phyloP scores from a whole-genome alignment of 1,139 yeast genomes.

The Zhuliangozyma parablackwelliae region DNA sequence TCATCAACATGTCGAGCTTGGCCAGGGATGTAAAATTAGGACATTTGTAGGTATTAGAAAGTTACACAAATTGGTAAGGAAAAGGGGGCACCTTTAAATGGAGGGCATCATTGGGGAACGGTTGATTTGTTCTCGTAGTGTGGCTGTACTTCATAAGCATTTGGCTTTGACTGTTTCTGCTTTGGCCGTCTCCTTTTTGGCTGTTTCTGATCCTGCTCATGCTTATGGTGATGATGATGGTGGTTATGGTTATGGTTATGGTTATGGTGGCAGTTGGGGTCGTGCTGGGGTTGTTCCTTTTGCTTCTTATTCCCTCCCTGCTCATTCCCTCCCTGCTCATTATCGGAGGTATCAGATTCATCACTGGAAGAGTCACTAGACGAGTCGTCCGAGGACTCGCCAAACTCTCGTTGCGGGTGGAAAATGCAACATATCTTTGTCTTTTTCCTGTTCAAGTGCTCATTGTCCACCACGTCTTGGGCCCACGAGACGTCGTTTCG shows the following conservation, averaged over 20 bases:
- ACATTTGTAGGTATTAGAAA: background rate
- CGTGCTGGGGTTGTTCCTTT: background rate
- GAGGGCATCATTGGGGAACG: constrained; percentile 2
- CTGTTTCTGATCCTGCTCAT: background rate
- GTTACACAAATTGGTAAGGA: too few relatives aligned
- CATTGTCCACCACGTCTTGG: constrained; percentile 84
- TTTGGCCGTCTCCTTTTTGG: constrained; percentile 1
- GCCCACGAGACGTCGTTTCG: constrained; percentile 70
- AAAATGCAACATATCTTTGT: constrained; percentile 90
- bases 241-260: background rate
- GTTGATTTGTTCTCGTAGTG: constrained; percentile 36
- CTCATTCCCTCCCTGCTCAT: constrained; percentile 6
- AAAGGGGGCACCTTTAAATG: too few relatives aligned
- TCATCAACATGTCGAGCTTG: constrained; percentile 5
- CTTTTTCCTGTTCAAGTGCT: constrained; percentile 78
- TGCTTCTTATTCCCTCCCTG: background rate
- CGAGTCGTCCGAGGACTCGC: constrained; percentile 46
- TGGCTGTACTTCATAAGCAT: constrained; percentile 71
- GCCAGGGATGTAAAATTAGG: constrained; percentile 7
- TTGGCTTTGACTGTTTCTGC: constrained; percentile 33
- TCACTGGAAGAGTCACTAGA: constrained; percentile 30
- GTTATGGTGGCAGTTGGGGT: background rate
- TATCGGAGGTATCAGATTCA: constrained; percentile 38
- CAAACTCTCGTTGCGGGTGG: constrained; percentile 76
- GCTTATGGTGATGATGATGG: background rate